Evolutionary conservation across 169 alveolate genomes (phyloP).

Genomic region (Plasmodium fragile): DNA sequence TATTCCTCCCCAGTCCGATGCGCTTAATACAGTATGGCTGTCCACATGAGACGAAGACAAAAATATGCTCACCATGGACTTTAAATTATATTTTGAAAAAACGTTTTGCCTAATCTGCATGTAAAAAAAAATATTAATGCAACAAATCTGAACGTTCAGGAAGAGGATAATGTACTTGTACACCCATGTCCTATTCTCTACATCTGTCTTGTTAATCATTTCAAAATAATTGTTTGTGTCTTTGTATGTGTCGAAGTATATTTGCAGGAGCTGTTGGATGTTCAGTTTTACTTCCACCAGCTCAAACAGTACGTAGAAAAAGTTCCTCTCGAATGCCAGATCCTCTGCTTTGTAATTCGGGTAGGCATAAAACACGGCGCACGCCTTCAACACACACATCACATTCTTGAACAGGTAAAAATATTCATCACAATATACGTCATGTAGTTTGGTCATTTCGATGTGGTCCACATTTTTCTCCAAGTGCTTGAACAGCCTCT

Average conservation of each 20-base stretch:
- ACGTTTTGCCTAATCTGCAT: slow-evolving; percentile 41
- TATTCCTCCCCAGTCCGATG: not conserved
- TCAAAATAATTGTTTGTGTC: slow-evolving; percentile 60
- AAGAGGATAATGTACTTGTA: slow-evolving; percentile 48
- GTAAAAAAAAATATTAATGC: slow-evolving; percentile 60
- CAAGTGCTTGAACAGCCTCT: not conserved
- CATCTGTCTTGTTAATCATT: not conserved
- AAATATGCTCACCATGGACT: slow-evolving; percentile 17
- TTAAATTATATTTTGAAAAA: slow-evolving; percentile 10
- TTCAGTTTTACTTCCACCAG: slow-evolving; percentile 30
- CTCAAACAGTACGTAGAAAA: not conserved
- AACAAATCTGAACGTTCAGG: slow-evolving; percentile 50
- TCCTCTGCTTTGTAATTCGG: slow-evolving; percentile 46
- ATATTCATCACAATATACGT: slow-evolving; percentile 45
- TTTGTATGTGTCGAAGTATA: slow-evolving; percentile 54
- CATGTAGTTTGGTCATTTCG: slow-evolving; percentile 37
- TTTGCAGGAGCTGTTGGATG: slow-evolving; percentile 26
- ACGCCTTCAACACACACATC: slow-evolving; percentile 15
- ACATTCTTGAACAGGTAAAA: slow-evolving; percentile 56
- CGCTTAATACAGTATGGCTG: not conserved
- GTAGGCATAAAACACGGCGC: slow-evolving; percentile 37
- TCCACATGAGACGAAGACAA: slow-evolving; percentile 2
- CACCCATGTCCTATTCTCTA: slow-evolving; percentile 34
- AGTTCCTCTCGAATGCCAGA: slow-evolving; percentile 47
- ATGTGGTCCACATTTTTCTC: not conserved